Evolutionary conservation across 176 grass and related monocot genomes (phyloP), one percentile per base, ranked within the genome.

Genomic region (Juncus inflexus): DNA sequence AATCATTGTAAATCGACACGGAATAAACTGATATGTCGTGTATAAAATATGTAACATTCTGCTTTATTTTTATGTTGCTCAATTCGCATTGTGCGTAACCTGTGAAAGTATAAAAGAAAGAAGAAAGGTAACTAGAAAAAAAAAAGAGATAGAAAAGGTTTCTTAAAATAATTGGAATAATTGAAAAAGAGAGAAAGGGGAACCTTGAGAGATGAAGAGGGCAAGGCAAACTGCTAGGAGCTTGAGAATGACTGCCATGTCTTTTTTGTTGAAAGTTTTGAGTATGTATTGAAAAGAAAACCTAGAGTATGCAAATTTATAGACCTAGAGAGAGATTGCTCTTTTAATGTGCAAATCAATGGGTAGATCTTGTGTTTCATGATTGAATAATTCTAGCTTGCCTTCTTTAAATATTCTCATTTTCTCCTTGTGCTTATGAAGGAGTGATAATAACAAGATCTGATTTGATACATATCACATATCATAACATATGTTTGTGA

Each of bases 231-330:
- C 9, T 15, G 47, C 52, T 42, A 70, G 8, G 37, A 70, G 6
- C 52, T 58, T 70, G 37, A 57, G 38, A 70, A 40, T 42, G 49
- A 35, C 7, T 70, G 67, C 67, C 67, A 70, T 70, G 52, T 2
- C 35, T 70, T 42, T 42, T 57, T 5, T 15, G 4, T 55, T 28
- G 19, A 28, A 28, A 14, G 3, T 36, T 37, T 38, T 13, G 52
- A 6, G 43, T 47, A 5, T 47, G 4, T 47, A 5, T 47, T 47
- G 43, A 47, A 47, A 47, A 47, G 19, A 28, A 28, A 28, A 28
- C 19, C 19, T 28, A 28, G 19, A 1, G 19, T 47, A 2, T 47
- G 9, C 9, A 9, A 47, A 47, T 47, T 6, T 47, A 47, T 47
- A 47, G 6, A 6, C 9, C 4, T 47, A 47, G 4, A 47, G 43